Conservation (phyloP, 2,329 filamentous ascomycete genomes). For the Leptoxyphium fumago region DNA sequence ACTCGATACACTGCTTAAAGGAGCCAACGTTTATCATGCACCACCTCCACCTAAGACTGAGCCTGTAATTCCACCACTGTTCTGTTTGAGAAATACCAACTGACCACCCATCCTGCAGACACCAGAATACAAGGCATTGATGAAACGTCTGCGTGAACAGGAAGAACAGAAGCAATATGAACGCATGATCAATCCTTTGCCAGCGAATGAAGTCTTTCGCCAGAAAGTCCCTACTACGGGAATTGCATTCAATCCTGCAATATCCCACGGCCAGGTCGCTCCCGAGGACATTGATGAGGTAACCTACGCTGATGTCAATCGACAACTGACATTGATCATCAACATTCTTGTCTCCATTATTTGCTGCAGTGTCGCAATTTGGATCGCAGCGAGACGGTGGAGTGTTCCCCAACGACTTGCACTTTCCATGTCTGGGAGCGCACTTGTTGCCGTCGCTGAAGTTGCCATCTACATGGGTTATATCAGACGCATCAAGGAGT, state of each 20-base stretch:
- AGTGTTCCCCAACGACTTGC: conserved; percentile 54
- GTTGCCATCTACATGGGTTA: conserved; percentile 66
- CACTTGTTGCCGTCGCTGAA: conserved; percentile 59
- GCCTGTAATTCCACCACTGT: conserved; percentile 41
- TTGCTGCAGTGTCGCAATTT: conserved; percentile 61
- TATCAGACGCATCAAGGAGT: conserved; percentile 53
- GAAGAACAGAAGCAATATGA: conserved; percentile 74
- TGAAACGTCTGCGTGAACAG: conserved; percentile 68
- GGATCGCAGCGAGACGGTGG: conserved; percentile 68
- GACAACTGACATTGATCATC: conserved; percentile 71
- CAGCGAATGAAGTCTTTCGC: conserved; percentile 42
- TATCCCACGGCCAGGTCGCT: conserved; percentile 22
- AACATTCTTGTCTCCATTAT: conserved; percentile 82
- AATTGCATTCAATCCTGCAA: conserved; percentile 24
- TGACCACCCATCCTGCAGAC: conserved; percentile 35
- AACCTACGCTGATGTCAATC: conserved; percentile 57
- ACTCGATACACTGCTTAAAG: conserved; percentile 57
- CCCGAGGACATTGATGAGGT: conserved; percentile 44
- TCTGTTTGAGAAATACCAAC: not conserved
- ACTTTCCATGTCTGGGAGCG: conserved; percentile 53
- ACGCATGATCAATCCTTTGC: conserved; percentile 54
- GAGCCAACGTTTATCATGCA: conserved; percentile 58
- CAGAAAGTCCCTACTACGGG: conserved; percentile 44
- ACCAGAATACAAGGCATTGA: conserved; percentile 71
- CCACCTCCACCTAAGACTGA: conserved; percentile 68